Percentiles rank a stretch among this genome's conserved stretches.
These are phyloP conservation scores for Hemisphaericaspora lyxosophila DNA, from an alignment of 1,139 yeast species.

Conservation along the genomic window DNA sequence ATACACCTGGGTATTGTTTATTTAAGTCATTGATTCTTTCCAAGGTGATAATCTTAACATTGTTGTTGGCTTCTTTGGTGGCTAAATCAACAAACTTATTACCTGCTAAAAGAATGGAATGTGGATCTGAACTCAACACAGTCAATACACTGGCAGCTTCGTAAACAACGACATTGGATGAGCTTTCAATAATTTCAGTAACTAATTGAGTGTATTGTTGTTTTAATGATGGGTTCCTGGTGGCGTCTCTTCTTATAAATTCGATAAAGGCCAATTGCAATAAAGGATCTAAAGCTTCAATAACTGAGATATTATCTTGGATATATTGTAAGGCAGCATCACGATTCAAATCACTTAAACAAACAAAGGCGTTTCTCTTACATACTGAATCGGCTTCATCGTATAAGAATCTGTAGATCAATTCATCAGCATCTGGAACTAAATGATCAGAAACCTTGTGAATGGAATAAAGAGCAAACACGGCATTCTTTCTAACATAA, in stretches of 20 bases:
- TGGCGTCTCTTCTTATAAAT: constrained; percentile 82
- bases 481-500: constrained; percentile 96
- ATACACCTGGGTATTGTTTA: constrained; percentile 72
- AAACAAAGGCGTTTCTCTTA: constrained; percentile 92
- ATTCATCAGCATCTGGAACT: constrained; percentile 92
- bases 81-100: constrained; percentile 85
- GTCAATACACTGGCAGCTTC: constrained; percentile 91
- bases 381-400: constrained; percentile 93
- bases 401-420: constrained; percentile 68
- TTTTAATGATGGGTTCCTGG: constrained; percentile 60
- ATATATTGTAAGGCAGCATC: constrained; percentile 81
- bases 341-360: constrained; percentile 79
- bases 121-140: constrained; percentile 65
- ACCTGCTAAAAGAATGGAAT: constrained; percentile 73
- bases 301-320: constrained; percentile 63
- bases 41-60: constrained; percentile 87
- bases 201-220: constrained; percentile 72
- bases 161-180: constrained; percentile 76
- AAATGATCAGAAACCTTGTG: constrained; percentile 80
- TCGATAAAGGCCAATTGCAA: constrained; percentile 89
- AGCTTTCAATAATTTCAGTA: constrained; percentile 68
- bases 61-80: constrained; percentile 87
- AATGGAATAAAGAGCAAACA: constrained; percentile 83
- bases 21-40: constrained; percentile 82
- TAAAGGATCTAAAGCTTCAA: constrained; percentile 76